Conservation (phyloP, 768 basidiomycete genomes). For the Lactarius quietus region DNA sequence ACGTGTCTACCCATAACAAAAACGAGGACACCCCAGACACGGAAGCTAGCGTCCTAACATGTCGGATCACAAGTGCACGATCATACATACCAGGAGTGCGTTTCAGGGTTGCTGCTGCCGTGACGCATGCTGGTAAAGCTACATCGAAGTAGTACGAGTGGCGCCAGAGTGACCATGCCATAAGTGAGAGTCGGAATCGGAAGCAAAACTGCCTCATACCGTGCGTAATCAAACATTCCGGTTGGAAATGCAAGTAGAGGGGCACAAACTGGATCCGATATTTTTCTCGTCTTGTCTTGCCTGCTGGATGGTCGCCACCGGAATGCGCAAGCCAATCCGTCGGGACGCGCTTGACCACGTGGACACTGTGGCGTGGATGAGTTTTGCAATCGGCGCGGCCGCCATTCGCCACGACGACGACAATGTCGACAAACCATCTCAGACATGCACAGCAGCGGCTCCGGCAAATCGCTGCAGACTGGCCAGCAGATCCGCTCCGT, state of each 20-base stretch:
- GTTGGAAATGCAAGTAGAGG: background rate
- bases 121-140: background rate
- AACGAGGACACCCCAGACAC: background rate
- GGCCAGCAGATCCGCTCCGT: conserved; percentile 72
- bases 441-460: conserved; percentile 48
- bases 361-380: background rate
- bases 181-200: background rate
- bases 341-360: background rate
- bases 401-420: background rate
- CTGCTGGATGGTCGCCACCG: too few relatives aligned
- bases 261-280: background rate
- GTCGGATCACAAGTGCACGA: conserved; percentile 8
- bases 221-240: background rate
- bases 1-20: background rate
- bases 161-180: background rate
- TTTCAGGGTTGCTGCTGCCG: conserved; percentile 1
- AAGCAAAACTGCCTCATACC: background rate
- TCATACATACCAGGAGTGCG: background rate
- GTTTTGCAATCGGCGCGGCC: background rate
- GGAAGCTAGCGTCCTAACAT: background rate
- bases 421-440: conserved; percentile 32
- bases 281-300: background rate
- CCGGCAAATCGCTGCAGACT: conserved; percentile 51
- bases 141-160: background rate
- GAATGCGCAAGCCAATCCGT: background rate